A percentile compares a stretch with the other conserved stretches of the same genome.
Evolutionary conservation across 192 early-diverging fungal genomes (phyloP).

Genomic region (Coemansia sp.): DNA sequence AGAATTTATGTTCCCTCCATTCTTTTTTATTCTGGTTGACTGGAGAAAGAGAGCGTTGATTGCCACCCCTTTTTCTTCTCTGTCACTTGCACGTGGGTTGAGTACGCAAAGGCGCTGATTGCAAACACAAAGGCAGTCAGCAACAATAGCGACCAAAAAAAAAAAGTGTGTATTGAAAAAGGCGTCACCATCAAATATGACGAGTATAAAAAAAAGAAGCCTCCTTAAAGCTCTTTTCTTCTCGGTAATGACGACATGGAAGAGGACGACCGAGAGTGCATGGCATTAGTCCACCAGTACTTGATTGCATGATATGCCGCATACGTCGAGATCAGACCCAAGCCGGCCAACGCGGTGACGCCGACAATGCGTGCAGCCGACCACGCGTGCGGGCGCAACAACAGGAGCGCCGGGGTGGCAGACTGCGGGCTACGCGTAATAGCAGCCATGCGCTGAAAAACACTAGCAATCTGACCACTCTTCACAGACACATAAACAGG

Average conservation of each 20-base stretch:
- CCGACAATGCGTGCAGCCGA: conserved; percentile 35
- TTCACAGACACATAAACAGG: conserved; percentile 92
- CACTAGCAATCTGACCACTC: conserved; percentile 80
- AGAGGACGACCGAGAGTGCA: conserved; percentile 23
- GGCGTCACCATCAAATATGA: too few relatives aligned
- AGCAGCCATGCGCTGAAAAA: conserved; percentile 85
- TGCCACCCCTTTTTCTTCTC: too few relatives aligned
- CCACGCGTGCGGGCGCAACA: conserved; percentile 38
- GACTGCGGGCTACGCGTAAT: conserved; percentile 50
- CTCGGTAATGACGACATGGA: conserved; percentile 10
- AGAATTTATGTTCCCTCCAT: too few relatives aligned
- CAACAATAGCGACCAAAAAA: too few relatives aligned
- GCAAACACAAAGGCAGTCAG: too few relatives aligned
- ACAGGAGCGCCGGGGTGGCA: conserved; percentile 41
- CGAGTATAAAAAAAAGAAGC: too few relatives aligned
- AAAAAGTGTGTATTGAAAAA: too few relatives aligned
- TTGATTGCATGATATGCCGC: conserved; percentile 45
- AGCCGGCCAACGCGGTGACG: conserved; percentile 42
- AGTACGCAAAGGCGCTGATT: too few relatives aligned
- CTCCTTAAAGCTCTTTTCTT: conserved; percentile 22
- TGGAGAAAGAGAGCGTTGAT: too few relatives aligned
- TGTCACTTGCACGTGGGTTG: too few relatives aligned
- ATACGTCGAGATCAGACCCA: conserved; percentile 44
- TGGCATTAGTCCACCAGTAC: conserved; percentile 43
- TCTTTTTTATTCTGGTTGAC: too few relatives aligned